Base-by-base conservation (phyloP, 441 rosid genomes). In the Croton laevigatus region DNA sequence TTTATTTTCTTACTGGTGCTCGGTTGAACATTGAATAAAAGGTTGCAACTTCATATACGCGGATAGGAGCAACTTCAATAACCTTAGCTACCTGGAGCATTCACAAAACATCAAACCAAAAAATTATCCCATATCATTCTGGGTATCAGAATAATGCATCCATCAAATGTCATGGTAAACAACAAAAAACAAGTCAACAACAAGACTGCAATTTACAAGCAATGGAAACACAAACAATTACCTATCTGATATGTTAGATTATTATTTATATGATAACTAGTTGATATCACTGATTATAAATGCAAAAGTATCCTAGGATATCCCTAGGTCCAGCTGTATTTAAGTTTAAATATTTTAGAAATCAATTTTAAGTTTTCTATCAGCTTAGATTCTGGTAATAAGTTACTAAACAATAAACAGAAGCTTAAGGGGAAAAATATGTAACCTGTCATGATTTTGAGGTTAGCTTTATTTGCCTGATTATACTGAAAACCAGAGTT, bases 21-120 rank as follows among this genome's bases (percentile, higher is more conserved):
- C 99, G 76, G 82, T 95, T 95, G 87, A 95, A 95, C 99, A 93
- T 95, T 42, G 99, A 95, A 83, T 95, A 95, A 82, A 95, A 95
- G 45, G 99, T 96, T 5, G 97, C 93, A 75, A 93, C 98, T 85
- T 96, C 99, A 61, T 88, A 96, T 19, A 93, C 97, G 74, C 97
- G 97, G 71, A 96, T 91, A 38, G 98, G 97, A 74, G 99, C 89
- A 81, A 96, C 98, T 76, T 83, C 98, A 69, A 90, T 82, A 67
- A 93, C 76, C 80, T 88, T 93, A 42, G 99, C 98, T 69, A 96
- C 97, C 99, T 96, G 85, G 23, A 74, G 46, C 58, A 74, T 62
- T 62, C 66, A 60, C 53, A 65, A 73, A 44, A 75, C 27, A 60
- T 37, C 36, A 13, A 63, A 59, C 11, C 10, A 40, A 22, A 65